Evolutionary conservation across 2,329 filamentous ascomycete genomes (phyloP), one percentile per base, ranked within the genome.

Genomic region (Hortaea werneckii): DNA sequence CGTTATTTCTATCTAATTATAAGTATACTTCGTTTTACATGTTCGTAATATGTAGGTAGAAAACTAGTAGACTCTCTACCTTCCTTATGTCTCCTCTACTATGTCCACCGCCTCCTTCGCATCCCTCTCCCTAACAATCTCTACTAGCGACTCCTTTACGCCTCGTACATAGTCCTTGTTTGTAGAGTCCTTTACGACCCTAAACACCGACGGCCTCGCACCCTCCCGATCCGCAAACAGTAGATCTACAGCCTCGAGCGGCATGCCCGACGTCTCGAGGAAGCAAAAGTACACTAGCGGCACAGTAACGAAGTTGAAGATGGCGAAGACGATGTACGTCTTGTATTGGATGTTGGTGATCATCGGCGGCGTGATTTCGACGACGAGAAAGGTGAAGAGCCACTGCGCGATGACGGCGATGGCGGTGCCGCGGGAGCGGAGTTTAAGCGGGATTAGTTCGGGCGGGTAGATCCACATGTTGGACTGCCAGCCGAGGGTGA

Each of bases 161-260:
- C 20, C 20, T 20, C 20, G 20, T 38, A 46, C 42, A 29, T 42
- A 42, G 5, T 30, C 44, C 26, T 37, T 37, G 32, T 47, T 34
- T 7, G 11, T 43, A 42, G 41, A 43, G 26, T 47, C 41, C 6
- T 35, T 8, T 3, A 44, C 45, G 11, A 47, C 41, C 5, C 20
- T 26, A 37, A 40, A 46, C 8, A 47, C 44, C 29, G 35, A 43
- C 11, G 45, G 45, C 28, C 40, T 48, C 12, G 27, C 35, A 12
- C 40, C 34, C 20, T 20, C 20, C 10, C 42, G 27, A 28, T 48
- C 46, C n/a, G 32, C 32, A 38, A 83, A 82, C 51, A 85, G 80
- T 46, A 76, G 71, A 56, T 85, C 82, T 63, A 85, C 79, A 59
- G 85, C 82, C 62, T 85, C 82, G 28, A 85, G 69, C 10, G 63